phyloP scores from a whole-genome alignment of 163 green algal species.

The Chlamydomonas reinhardtii region DNA sequence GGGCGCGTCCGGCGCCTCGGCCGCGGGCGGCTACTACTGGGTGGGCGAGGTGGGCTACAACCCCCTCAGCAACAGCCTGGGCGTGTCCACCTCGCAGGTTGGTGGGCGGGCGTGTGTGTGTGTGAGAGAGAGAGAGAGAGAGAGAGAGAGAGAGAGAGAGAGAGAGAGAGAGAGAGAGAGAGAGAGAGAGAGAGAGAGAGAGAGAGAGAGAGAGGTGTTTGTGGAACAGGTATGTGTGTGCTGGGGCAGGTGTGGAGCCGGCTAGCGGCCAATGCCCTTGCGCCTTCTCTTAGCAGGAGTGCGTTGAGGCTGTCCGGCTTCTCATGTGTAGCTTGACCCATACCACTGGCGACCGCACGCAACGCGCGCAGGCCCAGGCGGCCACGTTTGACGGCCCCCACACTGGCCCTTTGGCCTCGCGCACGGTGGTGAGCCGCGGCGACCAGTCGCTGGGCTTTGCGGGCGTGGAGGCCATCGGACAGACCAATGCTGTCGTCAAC shows the following conservation, averaged over 20 bases:
- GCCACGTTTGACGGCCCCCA: neutral
- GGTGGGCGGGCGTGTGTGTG: neutral
- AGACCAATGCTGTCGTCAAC: constrained; percentile 42
- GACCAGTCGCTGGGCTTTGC: constrained; percentile 46
- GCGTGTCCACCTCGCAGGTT: constrained; percentile 39
- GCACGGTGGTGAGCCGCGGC: neutral
- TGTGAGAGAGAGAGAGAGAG: neutral
- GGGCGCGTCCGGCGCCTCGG: neutral
- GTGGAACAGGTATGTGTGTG: too few relatives aligned
- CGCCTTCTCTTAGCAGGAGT: too few relatives aligned
- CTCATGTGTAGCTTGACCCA: too few relatives aligned
- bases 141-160: too few relatives aligned
- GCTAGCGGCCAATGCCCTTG: too few relatives aligned
- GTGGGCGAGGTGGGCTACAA: constrained; percentile 50
- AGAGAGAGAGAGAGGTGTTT: too few relatives aligned
- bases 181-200: too few relatives aligned
- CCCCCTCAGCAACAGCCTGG: constrained; percentile 40
- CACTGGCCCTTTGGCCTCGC: neutral
- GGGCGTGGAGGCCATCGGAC: constrained; percentile 41
- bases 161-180: too few relatives aligned
- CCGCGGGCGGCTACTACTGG: constrained; percentile 44
- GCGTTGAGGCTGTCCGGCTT: too few relatives aligned
- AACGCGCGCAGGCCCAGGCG: constrained; percentile 33
- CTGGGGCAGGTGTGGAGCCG: too few relatives aligned
- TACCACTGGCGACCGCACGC: too few relatives aligned